Evolutionary conservation across 257 asterid genomes (phyloP), one percentile per base, ranked within the genome.

Genomic region (Mitragyna speciosa): DNA sequence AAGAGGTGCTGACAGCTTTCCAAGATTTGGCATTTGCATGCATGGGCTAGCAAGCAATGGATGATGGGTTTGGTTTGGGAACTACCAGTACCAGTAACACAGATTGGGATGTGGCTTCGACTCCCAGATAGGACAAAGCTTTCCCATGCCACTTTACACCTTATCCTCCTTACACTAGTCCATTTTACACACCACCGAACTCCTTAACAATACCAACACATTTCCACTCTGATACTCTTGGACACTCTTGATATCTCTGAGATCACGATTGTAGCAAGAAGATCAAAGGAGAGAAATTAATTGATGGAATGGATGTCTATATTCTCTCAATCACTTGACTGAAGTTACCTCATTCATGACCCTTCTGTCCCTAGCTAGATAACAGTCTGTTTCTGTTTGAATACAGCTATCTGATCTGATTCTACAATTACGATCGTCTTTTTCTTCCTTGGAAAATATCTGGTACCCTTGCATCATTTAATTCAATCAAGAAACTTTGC

Each of bases 101-200:
- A 63, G 76, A 15, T 67, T 36, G 77, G 72, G 73, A 10, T 61
- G 72, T 85, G 87, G 86, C 76, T 77, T 80, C 74, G 22, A 67
- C 70, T 59, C 65, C 36, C 84, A 79, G 80, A 82, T 41, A 82
- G 77, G 87, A 85, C 84, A 80, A 85, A 39, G 70, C 71, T 66
- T 72, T 71, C 41, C 76, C 87, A 54, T 72, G 85, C 84, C 88
- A 85, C 88, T 87, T 82, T 76, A 87, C 75, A 76, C 83, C 87
- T 81, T 84, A 83, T 85, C 87, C 70, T 85, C 79, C 86, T 84
- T 80, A 73, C 88, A 84, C 85, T 83, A 28, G 70, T 49, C 84
- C 78, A 75, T 71, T 86, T 73, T 5, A 71, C 81, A 76, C 84
- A 58, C 77, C 87, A 88, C 89, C 93, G 85, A 84, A 85, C 86